These are phyloP conservation scores for Neodidymelliopsis sp. DNA, from an alignment of 2,329 filamentous ascomycete genomes.

Conservation along the genomic window DNA sequence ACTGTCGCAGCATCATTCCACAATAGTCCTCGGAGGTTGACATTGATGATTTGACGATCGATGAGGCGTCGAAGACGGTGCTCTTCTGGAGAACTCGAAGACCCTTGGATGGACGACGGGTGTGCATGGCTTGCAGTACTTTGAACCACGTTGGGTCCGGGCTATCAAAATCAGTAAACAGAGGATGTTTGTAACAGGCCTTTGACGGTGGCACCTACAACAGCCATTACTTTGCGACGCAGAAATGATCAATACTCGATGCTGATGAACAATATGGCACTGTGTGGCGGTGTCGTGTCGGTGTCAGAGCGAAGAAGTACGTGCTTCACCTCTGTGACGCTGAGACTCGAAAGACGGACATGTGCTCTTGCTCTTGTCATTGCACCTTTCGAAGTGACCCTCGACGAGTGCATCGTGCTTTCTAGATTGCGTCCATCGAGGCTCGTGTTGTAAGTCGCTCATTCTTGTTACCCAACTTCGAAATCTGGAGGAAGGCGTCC, in stretches of 20 bases:
- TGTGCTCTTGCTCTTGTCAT: neutral
- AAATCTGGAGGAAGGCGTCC: constrained; percentile 95
- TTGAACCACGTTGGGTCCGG: neutral
- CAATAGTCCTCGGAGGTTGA: constrained; percentile 28
- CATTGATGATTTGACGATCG: constrained; percentile 18
- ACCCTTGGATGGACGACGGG: constrained; percentile 13
- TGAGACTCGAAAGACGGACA: neutral
- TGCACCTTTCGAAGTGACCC: neutral
- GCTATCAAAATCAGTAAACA: constrained; percentile 12
- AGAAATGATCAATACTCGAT: constrained; percentile 5
- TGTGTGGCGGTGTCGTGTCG: neutral
- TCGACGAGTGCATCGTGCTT: neutral
- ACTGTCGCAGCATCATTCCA: constrained; percentile 14
- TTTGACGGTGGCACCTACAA: neutral
- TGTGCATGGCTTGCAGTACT: constrained; percentile 23
- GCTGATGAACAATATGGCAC: constrained; percentile 13
- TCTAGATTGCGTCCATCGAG: constrained; percentile 59
- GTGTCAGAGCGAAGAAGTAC: neutral
- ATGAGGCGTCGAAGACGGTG: constrained; percentile 17
- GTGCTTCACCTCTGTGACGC: neutral
- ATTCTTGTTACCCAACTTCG: constrained; percentile 96
- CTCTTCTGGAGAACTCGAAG: neutral
- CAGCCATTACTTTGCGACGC: neutral
- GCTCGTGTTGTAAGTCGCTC: constrained; percentile 77
- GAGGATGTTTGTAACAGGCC: no score